Evolutionary conservation across 768 basidiomycete species (phyloP), one percentile per base, ranked within the genome.

Genomic region (Mycena epipterygia): DNA sequence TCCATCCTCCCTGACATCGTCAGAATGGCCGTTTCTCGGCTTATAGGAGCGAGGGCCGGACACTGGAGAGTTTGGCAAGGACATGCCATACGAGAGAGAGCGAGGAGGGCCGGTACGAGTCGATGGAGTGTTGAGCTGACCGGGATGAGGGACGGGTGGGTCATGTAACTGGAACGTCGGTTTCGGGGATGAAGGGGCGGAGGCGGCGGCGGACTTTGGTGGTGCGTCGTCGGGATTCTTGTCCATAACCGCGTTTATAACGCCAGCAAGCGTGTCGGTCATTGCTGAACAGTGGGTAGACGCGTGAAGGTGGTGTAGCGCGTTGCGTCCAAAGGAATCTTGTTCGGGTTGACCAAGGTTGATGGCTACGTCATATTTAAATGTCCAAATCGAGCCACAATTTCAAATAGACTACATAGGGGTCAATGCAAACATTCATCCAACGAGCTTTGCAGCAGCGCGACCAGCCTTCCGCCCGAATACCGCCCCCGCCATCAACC

Each of bases 21-120:
- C 68, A 8, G 68, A 46, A 4, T 74, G 72, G 21, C 73, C 76
- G 32, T 76, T 78, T 49, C 81, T 74, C 51, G 72, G 77, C 29
- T 74, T 78, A 59, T 74, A 75, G 41, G 77, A 77, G 30, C 76
- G 67, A 13, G 74, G 76, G 3, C 80, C 70, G 49, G 74, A 65
- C 48, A 76, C 76, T 30, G 85, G 80, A 1, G 89, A 86, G 23
- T 77, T 80, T 2, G 89, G 83, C 35, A 86, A 80, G 11, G 89
- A 85, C 74, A 91, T 90, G 32, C 87, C 86, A 76, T 89, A 91
- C 3, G 91, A 92, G 30, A 93, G 82, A 0, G 93, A 92, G 44
- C 93, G 86, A 5, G 93, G 93, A 35, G 92, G 91, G 16, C 93
- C 93, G 5, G 92, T 93, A 59, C 93, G 84, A 56, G 83, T 82